phyloP scores from a whole-genome alignment of 768 basidiomycete species.

The Chalciporus chontae region DNA sequence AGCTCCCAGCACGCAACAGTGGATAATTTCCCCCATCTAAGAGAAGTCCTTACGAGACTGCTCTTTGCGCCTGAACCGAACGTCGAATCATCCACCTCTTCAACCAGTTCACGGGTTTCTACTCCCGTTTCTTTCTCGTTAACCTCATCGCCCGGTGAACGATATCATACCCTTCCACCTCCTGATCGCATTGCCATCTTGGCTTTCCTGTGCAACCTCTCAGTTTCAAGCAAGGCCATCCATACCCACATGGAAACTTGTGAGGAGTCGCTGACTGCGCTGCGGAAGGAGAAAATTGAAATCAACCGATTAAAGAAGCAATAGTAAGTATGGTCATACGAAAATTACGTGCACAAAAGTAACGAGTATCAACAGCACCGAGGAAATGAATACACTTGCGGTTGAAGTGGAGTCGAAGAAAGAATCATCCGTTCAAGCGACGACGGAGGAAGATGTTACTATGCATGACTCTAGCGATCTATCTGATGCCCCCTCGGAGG shows the following conservation, averaged over 20 bases:
- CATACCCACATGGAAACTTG: constrained; percentile 88
- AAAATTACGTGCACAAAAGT: constrained; percentile 10
- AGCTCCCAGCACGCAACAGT: constrained; percentile 64
- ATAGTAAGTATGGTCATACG: constrained; percentile 53
- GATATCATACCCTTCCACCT: constrained; percentile 70
- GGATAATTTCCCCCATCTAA: constrained; percentile 68
- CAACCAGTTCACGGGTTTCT: constrained; percentile 46
- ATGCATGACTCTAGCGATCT: constrained; percentile 70
- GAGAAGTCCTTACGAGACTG: constrained; percentile 65
- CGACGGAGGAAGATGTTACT: constrained; percentile 47
- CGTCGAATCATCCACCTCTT: constrained; percentile 39
- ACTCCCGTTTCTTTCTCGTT: constrained; percentile 43
- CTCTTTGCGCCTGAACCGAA: constrained; percentile 62
- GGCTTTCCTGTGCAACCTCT: constrained; percentile 85
- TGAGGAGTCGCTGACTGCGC: constrained; percentile 84
- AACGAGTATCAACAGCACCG: constrained; percentile 43
- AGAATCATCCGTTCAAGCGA: constrained; percentile 37
- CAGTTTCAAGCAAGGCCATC: constrained; percentile 85
- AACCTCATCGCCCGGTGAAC: constrained; percentile 55
- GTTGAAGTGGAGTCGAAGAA: constrained; percentile 53
- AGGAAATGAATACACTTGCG: constrained; percentile 67
- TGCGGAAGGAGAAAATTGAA: constrained; percentile 94
- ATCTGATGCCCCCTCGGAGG: constrained; percentile 66
- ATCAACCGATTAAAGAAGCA: constrained; percentile 87
- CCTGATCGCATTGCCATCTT: constrained; percentile 83